Base-by-base conservation (phyloP, 2,329 filamentous ascomycete species). In the Epichloe uncinata region DNA sequence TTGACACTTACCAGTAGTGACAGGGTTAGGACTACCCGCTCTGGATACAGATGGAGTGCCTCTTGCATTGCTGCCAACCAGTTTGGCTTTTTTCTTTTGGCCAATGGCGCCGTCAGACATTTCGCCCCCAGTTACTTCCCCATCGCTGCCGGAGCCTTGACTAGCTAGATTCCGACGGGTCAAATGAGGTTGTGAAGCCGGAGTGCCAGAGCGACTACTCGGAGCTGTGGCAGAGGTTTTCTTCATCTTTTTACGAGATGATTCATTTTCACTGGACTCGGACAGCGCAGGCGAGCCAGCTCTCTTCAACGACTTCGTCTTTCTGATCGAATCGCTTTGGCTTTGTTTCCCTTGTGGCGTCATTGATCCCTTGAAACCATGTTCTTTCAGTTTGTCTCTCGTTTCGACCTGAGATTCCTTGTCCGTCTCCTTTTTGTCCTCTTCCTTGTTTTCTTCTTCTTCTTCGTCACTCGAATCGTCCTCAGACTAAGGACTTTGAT, bases 231-330 rank as follows among this genome's bases (percentile, higher is more conserved):
- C 65, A 2, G 67, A 66, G 54, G 79, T 76, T 63, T 84, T 85
- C 69, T 84, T 86, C 62, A 85, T 79, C 63, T 77, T 79, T 70
- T 87, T 87, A 69, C 93, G 84, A 22, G 82, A 80, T 0, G 87
- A 91, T 64, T 97, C 91, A 58, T 90, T 94, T 48, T 88, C 91
- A 63, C 88, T 95, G 9, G 88, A 88, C 63, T 97, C 91, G 2
- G 89, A 96, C 34, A 86, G 75, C 55, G 90, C 85, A 3, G 90
- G 88, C 15, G 89, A 95, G 16, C 89, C 88, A 34, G 87, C 78
- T 33, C 91, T 82, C 70, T 96, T 96, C 48, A 91, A 77, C 34
- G 73, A 75, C 60, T 80, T 82, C 58, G 67, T 66, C 62, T 79
- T 79, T 64, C 78, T 79, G 0, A 52, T 47, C 6, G 48, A 22